A percentile compares a stretch with the other conserved stretches of the same genome.
Evolutionary conservation across 805 yeast genomes (phyloP).

Genomic region (Tetrapisispora iriomotensis): DNA sequence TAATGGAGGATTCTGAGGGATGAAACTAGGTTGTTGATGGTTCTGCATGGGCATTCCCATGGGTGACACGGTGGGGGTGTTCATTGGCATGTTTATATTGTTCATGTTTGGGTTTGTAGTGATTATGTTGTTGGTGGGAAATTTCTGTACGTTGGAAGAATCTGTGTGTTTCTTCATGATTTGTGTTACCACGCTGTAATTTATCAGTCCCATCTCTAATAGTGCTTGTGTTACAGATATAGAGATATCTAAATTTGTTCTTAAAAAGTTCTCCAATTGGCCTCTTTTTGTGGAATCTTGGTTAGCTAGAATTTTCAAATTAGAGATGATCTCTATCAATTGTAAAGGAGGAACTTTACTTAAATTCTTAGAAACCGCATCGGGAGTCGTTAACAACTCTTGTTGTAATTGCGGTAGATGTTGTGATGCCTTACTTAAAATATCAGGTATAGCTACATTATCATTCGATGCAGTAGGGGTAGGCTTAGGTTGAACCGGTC

Average conservation of each 20-base stretch:
- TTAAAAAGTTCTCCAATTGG: constrained; percentile 46
- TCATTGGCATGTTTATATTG: constrained; percentile 5
- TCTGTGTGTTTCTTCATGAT: constrained; percentile 27
- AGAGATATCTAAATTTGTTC: constrained; percentile 47
- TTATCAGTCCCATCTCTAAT: constrained; percentile 67
- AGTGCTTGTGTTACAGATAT: constrained; percentile 65
- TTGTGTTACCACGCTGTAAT: constrained; percentile 54
- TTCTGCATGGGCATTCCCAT: background rate
- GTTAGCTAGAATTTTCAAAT: constrained; percentile 46
- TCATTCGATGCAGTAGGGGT: constrained; percentile 6
- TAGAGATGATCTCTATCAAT: constrained; percentile 57
- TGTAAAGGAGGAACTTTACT: constrained; percentile 62
- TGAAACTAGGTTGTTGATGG: background rate
- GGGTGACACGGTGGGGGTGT: background rate
- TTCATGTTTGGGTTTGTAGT: too few relatives aligned
- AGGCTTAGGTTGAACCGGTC: constrained; percentile 10
- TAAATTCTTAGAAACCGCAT: constrained; percentile 51
- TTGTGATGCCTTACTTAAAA: constrained; percentile 44
- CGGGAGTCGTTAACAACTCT: constrained; percentile 37
- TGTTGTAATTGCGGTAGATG: constrained; percentile 41
- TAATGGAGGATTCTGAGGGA: constrained; percentile 5
- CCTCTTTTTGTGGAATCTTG: constrained; percentile 36
- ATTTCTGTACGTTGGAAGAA: background rate
- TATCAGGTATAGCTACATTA: constrained; percentile 35
- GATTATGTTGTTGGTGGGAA: constrained; percentile 1